Percentiles rank a stretch among this genome's conserved stretches.
Conservation (phyloP, 345 rosid genomes). For the Limnanthes douglasii region DNA sequence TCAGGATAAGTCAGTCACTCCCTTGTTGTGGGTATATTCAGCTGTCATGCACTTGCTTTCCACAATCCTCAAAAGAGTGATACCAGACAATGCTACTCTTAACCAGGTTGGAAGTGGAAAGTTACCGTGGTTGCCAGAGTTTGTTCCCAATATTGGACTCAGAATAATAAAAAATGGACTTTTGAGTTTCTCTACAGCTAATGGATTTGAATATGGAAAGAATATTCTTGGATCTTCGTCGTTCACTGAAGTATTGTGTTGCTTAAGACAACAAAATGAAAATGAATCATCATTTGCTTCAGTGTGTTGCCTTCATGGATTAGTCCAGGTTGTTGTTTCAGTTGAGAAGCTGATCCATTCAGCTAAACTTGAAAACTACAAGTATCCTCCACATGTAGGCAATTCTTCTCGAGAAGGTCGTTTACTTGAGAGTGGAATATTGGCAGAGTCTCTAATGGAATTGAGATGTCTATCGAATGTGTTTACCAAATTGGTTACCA, state of each 20-base stretch:
- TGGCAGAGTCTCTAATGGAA: slow-evolving; percentile 32
- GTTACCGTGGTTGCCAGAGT: slow-evolving; percentile 70
- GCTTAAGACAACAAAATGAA: slow-evolving; percentile 30
- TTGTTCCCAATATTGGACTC: slow-evolving; percentile 81
- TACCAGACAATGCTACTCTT: slow-evolving; percentile 16
- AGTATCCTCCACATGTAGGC: slow-evolving; percentile 17
- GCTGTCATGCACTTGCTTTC: slow-evolving; percentile 51
- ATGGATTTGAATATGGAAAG: slow-evolving; percentile 11
- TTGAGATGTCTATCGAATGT: slow-evolving; percentile 25
- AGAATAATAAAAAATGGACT: slow-evolving; percentile 43
- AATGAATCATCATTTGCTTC: slow-evolving; percentile 55
- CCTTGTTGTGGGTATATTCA: slow-evolving; percentile 61
- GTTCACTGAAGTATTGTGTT: slow-evolving; percentile 36
- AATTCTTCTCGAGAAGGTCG: slow-evolving; percentile 32
- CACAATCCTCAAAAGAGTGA: slow-evolving; percentile 50
- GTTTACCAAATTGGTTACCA: slow-evolving; percentile 29
- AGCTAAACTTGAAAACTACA: slow-evolving; percentile 23
- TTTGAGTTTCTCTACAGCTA: slow-evolving; percentile 24
- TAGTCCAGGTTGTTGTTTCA: slow-evolving; percentile 25
- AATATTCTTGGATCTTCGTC: slow-evolving; percentile 22
- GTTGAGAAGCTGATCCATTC: slow-evolving; percentile 45
- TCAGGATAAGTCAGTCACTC: slow-evolving; percentile 15
- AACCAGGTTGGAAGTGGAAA: slow-evolving; percentile 13
- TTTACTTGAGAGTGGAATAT: slow-evolving; percentile 48
- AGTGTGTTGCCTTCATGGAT: slow-evolving; percentile 52